Evolutionary conservation across 2,329 filamentous ascomycete species (phyloP), one percentile per base, ranked within the genome.

Genomic region (Aspergillus ustus): DNA sequence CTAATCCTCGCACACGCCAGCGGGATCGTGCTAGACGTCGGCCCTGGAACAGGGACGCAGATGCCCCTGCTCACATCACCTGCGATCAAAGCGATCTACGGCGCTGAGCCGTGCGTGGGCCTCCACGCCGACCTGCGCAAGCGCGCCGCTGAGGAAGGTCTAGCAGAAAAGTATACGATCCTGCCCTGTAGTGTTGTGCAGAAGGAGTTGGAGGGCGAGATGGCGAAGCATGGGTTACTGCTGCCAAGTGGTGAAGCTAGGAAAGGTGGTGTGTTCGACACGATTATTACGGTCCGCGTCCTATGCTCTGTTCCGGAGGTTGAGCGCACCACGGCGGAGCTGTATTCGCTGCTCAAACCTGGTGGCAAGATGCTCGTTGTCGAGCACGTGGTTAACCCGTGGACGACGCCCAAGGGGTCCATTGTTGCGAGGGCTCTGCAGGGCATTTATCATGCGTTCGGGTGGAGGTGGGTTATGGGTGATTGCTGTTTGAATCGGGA

Each of bases 361-460:
- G 84, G 85, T 2, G 85, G 85, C 0, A 73, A 83, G 58, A 70
- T 87, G 73, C 72, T 87, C 19, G 74, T 87, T 28, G 82, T 79
- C 55, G 85, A 87, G 70, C 85, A 87, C 74, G 81, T 85, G 13
- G 78, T 75, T 25, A 85, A 84, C 66, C 79, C 81, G 1, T 85
- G 82, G 80, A 69, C 72, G 54, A 77, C 72, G n/a, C 73, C 74
- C 48, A 78, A 76, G 66, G 83, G 82, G 6, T 81, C 77, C 40
- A 13, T 81, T 11, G 7, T 80, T 13, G 82, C 78, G n/a, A 70
- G 81, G 20, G 11, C 77, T 17, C 67, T 81, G 67, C 85, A 87
- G 72, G 64, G 74, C 11, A 63, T 82, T 13, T 85, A 80, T 70
- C 75, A 73, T 31, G 34, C 75, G 3, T 50, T 82, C 3, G 81